These are phyloP conservation scores for Colletotrichum godetiae DNA, from an alignment of 2,329 filamentous ascomycete genomes.

Conservation along the genomic window DNA sequence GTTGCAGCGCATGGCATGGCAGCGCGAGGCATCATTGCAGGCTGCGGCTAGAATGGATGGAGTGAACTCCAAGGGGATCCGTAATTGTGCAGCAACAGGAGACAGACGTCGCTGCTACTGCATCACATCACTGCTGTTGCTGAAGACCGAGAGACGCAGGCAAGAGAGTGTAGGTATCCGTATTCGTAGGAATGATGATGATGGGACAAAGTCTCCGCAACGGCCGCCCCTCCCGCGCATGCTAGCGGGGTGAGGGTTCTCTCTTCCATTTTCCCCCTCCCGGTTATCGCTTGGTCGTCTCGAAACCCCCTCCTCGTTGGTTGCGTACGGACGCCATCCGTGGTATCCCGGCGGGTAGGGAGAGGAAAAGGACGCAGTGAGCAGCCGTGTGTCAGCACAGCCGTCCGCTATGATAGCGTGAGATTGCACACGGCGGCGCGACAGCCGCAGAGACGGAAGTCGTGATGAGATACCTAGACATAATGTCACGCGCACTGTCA, in stretches of 20 bases:
- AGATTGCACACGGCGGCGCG: background rate
- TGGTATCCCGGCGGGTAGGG: slow-evolving; percentile 9
- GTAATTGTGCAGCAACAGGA: background rate
- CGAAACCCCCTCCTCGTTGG: slow-evolving; percentile 4
- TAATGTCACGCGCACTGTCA: background rate
- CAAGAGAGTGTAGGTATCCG: background rate
- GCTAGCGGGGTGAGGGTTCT: background rate
- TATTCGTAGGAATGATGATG: background rate
- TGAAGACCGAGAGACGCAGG: background rate
- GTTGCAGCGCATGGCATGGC: background rate
- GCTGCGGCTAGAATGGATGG: background rate
- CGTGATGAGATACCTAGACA: background rate
- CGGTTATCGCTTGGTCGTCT: background rate
- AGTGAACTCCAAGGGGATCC: background rate
- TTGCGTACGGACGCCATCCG: slow-evolving; percentile 4
- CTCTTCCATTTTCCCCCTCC: background rate
- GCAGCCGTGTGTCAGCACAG: background rate
- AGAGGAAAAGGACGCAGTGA: background rate
- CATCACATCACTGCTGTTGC: background rate
- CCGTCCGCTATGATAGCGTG: background rate
- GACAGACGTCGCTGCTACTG: background rate
- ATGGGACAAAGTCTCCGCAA: slow-evolving; percentile 2
- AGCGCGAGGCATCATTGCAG: background rate
- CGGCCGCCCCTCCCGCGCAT: background rate
- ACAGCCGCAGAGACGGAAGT: slow-evolving; percentile 1